phyloP scores from a whole-genome alignment of 176 grass and related monocot genomes.

The Zizania latifolia region DNA sequence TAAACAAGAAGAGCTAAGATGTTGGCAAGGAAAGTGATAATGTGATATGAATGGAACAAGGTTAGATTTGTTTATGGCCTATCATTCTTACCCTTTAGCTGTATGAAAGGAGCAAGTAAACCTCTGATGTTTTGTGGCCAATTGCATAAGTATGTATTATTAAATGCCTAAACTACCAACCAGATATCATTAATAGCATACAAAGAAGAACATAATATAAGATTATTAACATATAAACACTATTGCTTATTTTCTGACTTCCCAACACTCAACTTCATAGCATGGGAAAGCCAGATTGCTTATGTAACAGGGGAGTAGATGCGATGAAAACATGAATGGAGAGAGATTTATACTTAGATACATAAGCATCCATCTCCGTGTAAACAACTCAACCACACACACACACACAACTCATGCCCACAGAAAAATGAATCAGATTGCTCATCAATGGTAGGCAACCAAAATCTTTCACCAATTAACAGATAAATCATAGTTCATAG shows the following conservation, averaged over 20 bases:
- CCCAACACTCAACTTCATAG: conserved; percentile 10
- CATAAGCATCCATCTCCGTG: too few species aligned
- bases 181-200: conserved; percentile 24
- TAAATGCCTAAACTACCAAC: conserved; percentile 16
- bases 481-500: background rate
- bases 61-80: conserved; percentile 22
- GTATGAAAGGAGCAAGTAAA: conserved; percentile 19
- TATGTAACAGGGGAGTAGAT: background rate
- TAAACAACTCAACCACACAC: too few species aligned
- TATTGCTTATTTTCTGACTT: conserved; percentile 19
- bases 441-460: background rate
- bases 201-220: conserved; percentile 18
- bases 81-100: conserved; percentile 34
- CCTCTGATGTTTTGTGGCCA: conserved; percentile 6
- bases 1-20: conserved; percentile 51
- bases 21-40: conserved; percentile 28
- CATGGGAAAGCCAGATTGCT: conserved; percentile 36
- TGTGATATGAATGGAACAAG: conserved; percentile 32
- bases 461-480: background rate
- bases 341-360: too few species aligned
- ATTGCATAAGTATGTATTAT: conserved; percentile 29
- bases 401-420: too few species aligned
- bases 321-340: background rate
- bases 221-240: conserved; percentile 21
- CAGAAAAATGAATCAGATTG: background rate